Evolutionary conservation across 306 rosid species (phyloP), one percentile per base, ranked within the genome.

Genomic region (Rosa multiflora): DNA sequence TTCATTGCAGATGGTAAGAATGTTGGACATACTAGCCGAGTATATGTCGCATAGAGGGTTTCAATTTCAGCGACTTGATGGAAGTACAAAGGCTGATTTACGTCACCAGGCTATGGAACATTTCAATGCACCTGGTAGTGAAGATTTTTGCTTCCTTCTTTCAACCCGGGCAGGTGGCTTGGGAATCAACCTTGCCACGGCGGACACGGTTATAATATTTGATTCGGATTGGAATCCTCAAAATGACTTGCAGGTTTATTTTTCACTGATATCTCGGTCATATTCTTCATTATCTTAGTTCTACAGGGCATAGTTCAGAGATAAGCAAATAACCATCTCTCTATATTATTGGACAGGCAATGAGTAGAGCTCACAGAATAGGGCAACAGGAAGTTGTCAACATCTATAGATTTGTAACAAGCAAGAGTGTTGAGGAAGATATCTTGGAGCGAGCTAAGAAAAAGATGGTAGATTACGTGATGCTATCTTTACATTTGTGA

Each of bases 161-260:
- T 96, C 99, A 82, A 96, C 99, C 14, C 87, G 99, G 59, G 99
- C 99, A 69, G 99, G 99, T 74, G 99, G 99, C 79, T 79, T 96
- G 77, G 99, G 99, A 75, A 96, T 96, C 78, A 96, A 96, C 87
- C 97, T 96, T 81, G 99, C 99, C 80, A 96, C 99, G 5, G 99
- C 99, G 26, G 99, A 96, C 85, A 96, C 99, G 6, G 99, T 96
- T 67, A 96, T 96, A 79, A 96, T 96, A 79, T 96, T 96, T 81
- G 99, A 96, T 83, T 96, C 99, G 23, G 99, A 96, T 84, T 96
- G 99, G 99, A 96, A 96, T 87, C 99, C 99, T 67, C 99, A 96
- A 79, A 96, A 96, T 79, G 99, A 96, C 84, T 88, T 96, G 68
- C 99, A 96, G 99, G 99, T 93, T 82, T 66, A 58, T 23, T 51